Evolutionary conservation across 2,329 filamentous ascomycete genomes (phyloP).

Genomic region (Cladophialophora yegresii): DNA sequence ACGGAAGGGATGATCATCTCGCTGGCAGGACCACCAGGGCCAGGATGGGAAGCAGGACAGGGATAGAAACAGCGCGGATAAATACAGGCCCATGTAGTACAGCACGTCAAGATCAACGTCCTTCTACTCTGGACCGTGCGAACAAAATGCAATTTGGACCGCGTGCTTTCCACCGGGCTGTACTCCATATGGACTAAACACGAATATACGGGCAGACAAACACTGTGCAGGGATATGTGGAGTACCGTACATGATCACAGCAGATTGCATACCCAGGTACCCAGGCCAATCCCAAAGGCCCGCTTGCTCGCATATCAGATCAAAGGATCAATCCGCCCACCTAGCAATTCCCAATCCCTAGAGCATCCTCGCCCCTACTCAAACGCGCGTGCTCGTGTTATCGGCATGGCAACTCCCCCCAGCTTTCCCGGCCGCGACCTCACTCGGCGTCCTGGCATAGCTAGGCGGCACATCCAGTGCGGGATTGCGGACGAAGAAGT

Average conservation of each 20-base stretch:
- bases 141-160: neutral
- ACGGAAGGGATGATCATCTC: neutral
- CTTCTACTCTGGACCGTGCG: neutral
- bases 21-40: neutral
- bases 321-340: neutral
- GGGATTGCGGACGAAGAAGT: slow-evolving; percentile 81
- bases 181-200: neutral
- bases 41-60: neutral
- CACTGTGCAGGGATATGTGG: neutral
- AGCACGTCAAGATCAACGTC: neutral
- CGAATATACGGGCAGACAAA: neutral
- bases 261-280: neutral
- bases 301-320: neutral
- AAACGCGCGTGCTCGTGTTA: slow-evolving; percentile 46
- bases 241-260: neutral
- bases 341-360: neutral
- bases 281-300: neutral
- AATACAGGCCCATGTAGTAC: neutral
- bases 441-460: slow-evolving; percentile 71
- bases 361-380: neutral
- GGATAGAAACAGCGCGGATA: neutral
- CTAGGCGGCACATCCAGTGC: slow-evolving; percentile 78
- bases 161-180: neutral
- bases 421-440: slow-evolving; percentile 55
- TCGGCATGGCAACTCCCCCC: slow-evolving; percentile 39